phyloP scores from a whole-genome alignment of 257 asterid species.

The Solanum pennellii region DNA sequence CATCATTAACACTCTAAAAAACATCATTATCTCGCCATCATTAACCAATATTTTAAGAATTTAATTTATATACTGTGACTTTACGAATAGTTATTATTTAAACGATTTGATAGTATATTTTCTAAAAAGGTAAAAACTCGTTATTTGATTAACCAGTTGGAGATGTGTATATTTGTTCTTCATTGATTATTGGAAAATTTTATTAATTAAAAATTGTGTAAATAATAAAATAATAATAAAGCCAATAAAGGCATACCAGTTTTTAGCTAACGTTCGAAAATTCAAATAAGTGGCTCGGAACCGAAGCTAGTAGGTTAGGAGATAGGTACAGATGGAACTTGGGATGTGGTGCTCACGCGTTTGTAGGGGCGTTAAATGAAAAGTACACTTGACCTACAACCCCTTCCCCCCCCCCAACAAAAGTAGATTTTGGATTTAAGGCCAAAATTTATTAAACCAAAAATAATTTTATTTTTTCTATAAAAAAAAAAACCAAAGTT shows the following conservation, averaged over 20 bases:
- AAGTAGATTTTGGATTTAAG: neutral
- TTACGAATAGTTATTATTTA: neutral
- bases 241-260: neutral
- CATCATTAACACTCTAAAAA: neutral
- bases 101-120: neutral
- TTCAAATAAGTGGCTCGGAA: slow-evolving; percentile 58
- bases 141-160: neutral
- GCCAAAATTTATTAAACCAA: neutral
- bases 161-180: neutral
- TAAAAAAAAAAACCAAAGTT: too few species aligned
- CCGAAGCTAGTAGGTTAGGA: slow-evolving; percentile 36
- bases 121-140: neutral
- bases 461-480: too few species aligned
- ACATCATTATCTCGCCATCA: neutral
- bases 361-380: neutral
- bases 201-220: neutral
- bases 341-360: neutral
- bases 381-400: neutral
- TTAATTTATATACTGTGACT: neutral
- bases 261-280: slow-evolving; percentile 49
- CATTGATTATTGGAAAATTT: neutral
- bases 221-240: neutral
- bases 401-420: neutral
- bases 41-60: neutral
- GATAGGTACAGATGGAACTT: neutral